Evolutionary conservation across 768 basidiomycete genomes (phyloP), one percentile per base, ranked within the genome.

Genomic region (Lactarius hengduanensis): DNA sequence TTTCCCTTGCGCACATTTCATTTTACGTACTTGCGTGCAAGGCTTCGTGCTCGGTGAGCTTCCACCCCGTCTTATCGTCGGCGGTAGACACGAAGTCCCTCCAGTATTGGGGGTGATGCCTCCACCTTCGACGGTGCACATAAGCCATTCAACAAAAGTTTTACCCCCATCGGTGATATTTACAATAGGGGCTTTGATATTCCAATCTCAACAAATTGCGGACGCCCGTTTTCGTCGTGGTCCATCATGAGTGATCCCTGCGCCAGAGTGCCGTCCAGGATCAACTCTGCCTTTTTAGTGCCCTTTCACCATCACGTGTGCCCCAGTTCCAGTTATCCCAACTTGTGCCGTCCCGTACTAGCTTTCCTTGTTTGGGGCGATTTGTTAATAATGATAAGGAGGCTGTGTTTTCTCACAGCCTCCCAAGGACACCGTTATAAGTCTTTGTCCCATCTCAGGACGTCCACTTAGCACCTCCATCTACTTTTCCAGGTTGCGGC

Each of bases 391-490:
- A 36, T 13, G 26, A 11, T 50, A 50, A 50, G 45, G 28, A 45
- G 16, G 26, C 40, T 34, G 56, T 61, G 60, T 56, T 11, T 18
- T 1, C 22, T 10, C 60, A 66, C 61, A 58, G 65, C 65, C 65
- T 15, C 30, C 50, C 60, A 1, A 65, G 20, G 43, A 61, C 18
- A 47, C 10, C 54, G 28, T 9, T 65, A 65, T 65, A 65, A 65
- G 54, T 53, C 18, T 47, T 47, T 26, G 30, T 32, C 9, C 18
- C 30, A 36, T 4, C 6, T 22, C 30, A 36, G 16, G 47, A 8
- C 18, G 13, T 11, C 15, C 43, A 13, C 18, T 18, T 22, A 47
- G 36, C 53, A 62, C 45, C 50, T 50, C 43, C 56, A 11, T 53
- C 57, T 57, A 38, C 61, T 9, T 67, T 45, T n/a, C 34, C 36